Base-by-base conservation (phyloP, 2,329 filamentous ascomycete genomes). In the Fusarium torreyae region DNA sequence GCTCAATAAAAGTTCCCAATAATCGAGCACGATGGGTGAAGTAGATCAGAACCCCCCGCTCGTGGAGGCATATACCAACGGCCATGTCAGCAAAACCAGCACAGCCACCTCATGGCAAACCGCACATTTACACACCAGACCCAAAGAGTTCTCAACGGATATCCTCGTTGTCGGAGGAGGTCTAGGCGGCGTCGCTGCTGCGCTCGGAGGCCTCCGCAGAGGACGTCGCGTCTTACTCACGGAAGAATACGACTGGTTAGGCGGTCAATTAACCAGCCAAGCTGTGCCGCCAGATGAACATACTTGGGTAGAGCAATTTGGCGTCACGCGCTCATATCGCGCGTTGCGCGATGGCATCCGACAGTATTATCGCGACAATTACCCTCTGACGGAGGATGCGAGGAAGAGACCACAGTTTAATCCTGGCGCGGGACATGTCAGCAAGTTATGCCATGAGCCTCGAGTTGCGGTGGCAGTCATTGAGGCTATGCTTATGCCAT, bases 271-370 rank as follows among this genome's bases (percentile, higher is more conserved):
- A 20, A 76, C 74, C 4, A 75, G 74, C 53, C 74, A 76, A 49
- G 74, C 69, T 6, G 74, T 76, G 1, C 74, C 74, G 5, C 74
- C 74, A 4, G 74, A 76, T n/a, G 74, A 76, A 45, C 74, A 76
- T 31, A 70, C 57, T 18, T 76, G 74, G 74, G 74, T 76, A 17
- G 74, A 76, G 56, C 74, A 75, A 34, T 76, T 76, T 13, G 74
- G 74, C 17, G 56, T 76, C 6, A 76, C 74, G 1, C 66, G 74
- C 11, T 76, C 74, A 1, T 76, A 75, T 28, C 66, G 74, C 1
- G 59, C 63, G 0, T 51, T 76, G 8, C 60, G 74, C 13, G 72
- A 75, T 33, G 71, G 72, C 0, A 70, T 76, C 26, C 33, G 74
- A 10, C 69, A 74, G 26, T 75, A 66, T 17, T 76, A 75, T 40